Base-by-base conservation (phyloP, 2,329 filamentous ascomycete species). In the Fusarium nisikadoi region DNA sequence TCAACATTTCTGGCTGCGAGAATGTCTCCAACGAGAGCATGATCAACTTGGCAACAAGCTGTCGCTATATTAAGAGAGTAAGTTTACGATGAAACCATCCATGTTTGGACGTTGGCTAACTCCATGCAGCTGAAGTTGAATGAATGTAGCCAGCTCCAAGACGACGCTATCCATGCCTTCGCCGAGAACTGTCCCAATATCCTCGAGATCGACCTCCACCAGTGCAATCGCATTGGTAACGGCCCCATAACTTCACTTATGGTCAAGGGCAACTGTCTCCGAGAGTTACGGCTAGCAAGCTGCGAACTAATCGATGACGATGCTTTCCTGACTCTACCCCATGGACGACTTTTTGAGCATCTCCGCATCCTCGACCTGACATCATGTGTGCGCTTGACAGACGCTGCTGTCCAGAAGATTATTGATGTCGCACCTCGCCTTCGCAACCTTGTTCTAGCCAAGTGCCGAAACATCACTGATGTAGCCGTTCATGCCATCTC, bases 301-400 rank as follows among this genome's bases (percentile, higher is more conserved):
- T 98, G 96, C 83, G 90, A 92, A 45, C 88, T 94, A 45, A 92
- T 99, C 65, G 93, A 93, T 67, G 95, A 98, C 79, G 84, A 87
- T n/a, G 95, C 96, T 9, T 99, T 99, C 83, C 86, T 97, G 60
- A 88, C 90, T 55, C 86, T 98, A 3, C 92, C 94, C 0, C 81
- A 86, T 3, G 87, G 89, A 57, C 87, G 89, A 64, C 89, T 86
- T 1, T 97, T 94, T 80, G 95, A 98, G 68, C 93, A 94, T 72
- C 88, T 99, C 47, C 92, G 96, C 29, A 98, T 98, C 63, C 88
- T 99, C 45, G 96, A 99, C 78, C 86, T 99, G 25, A 98, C 96
- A 1, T 96, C 94, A 27, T 98, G 95, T 81, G 86, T 89, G 43
- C 91, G 92, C 67, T 85, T 99, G 65, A 94, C 93, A 36, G 96